Evolutionary conservation across 192 early-diverging fungal species (phyloP), one percentile per base, ranked within the genome.

Genomic region (Pilobolus umbonatus): DNA sequence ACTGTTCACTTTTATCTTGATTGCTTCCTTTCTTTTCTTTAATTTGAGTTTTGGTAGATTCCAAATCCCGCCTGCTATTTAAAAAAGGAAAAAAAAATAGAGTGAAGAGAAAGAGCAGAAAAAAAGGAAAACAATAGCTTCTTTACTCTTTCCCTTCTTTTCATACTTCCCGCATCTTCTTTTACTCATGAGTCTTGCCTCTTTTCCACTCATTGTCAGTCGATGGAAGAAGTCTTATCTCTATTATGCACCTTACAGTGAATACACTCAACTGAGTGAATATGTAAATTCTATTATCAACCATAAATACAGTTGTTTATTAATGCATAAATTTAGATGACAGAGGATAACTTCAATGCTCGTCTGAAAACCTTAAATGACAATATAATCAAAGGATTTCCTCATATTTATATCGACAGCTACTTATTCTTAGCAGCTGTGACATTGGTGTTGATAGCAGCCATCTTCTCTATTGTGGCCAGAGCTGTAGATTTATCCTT

Each of bases 401-500:
- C 62, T n/a, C 45, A 45, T 42, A 39, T 56, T 12, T 28, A 49
- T 32, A 12, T 51, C 0, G 62, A 65, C 6, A 49, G 46, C 4
- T 49, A 57, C 14, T 22, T 65, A 9, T 57, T 57, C 21, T 9
- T 40, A 8, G n/a, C 31, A n/a, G 54, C 62, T 8, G 40, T 65
- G 15, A 2, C 39, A 12, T 57, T 46, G 40, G 62, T 65, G 6
- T 19, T 65, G 39, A 28, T 29, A 15, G 45, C 62, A 49, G 62
- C 62, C 29, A 48, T 48, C 0, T 65, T 65, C 22, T 57, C 62
- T 5, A 25, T 65, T 49, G 55, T 32, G 5, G 55, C 62, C 22
- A 55, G 62, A n/a, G 45, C 62, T 4, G 62, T n/a, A 14, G 55
- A 53, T 35, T 22, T 65, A n/a, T 65, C 62, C 10, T 44, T 65